These are phyloP conservation scores for Clathrus columnatus DNA, from an alignment of 768 basidiomycete genomes.

Conservation along the genomic window DNA sequence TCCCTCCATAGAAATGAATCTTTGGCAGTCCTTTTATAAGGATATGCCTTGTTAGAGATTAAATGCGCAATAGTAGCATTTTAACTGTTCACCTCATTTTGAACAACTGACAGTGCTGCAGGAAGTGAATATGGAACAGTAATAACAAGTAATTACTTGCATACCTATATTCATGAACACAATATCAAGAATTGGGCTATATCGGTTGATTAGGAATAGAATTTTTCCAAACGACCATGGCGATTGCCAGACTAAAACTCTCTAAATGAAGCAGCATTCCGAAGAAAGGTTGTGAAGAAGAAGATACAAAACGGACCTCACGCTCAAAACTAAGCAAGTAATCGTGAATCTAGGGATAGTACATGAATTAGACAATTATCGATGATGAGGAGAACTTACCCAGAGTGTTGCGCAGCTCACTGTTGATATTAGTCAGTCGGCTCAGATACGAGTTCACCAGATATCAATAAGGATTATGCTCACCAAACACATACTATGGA, in stretches of 20 bases:
- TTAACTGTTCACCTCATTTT: background rate
- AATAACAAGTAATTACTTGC: background rate
- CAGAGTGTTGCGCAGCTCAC: no score
- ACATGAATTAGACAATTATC: no score
- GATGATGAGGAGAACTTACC: no score
- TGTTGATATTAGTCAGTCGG: no score
- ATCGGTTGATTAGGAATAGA: background rate
- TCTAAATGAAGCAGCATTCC: background rate
- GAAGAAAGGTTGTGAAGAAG: no score
- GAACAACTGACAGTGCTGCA: background rate
- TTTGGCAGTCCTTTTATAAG: background rate
- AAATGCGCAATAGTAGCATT: background rate
- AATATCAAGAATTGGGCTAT: background rate
- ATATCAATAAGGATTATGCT: no score
- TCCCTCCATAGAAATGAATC: background rate
- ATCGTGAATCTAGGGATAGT: background rate
- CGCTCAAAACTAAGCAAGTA: slow-evolving; percentile 1
- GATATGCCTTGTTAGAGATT: background rate
- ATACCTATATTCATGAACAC: background rate
- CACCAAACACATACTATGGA: no score
- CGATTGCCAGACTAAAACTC: background rate
- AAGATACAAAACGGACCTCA: background rate
- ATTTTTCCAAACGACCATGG: slow-evolving; percentile 2
- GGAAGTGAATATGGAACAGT: background rate
- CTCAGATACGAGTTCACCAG: no score